Base-by-base conservation (phyloP, 331 rosid species). In the Arachis monticola region DNA sequence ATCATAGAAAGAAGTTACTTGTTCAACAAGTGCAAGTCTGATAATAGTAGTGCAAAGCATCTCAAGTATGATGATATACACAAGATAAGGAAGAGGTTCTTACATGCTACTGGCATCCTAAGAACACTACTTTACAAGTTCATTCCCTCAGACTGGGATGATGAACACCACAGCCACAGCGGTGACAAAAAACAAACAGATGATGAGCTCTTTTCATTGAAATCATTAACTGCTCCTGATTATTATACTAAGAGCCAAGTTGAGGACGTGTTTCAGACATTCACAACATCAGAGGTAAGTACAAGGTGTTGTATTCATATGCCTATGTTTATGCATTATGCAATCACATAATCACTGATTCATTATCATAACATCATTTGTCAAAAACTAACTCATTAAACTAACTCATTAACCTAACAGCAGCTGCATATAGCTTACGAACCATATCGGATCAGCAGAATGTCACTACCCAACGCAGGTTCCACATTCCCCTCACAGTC, bases 1-100 rank as follows among this genome's bases (percentile, higher is more conserved):
- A 77, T 85, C 76, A 62, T 57, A 11, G 88, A 85, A 72, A 79
- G 82, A 79, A 79, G 80, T 8, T 82, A 71, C 69, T 56, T 67
- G 82, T 69, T 83, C 76, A 78, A 85, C 60, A 78, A 65, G 67
- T 61, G 40, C 32, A 55, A 9, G 50, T 11, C 64, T 46, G 42
- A 30, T 13, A 47, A 30, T n/a, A 22, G 47, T 73, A 74, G 79
- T 14, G 17, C 72, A 2, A 81, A 85, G 84, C 67, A 78, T 68
- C 76, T 71, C 9, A 67, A 57, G 56, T 9, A 72, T 55, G 56
- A 46, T 55, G 83, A 78, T 61, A 9, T 67, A 8, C 58, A 57
- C 52, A 70, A 55, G 58, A 48, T 64, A 30, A 72, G 80, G 52
- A 76, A 60, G 32, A 72, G 76, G 64, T 38, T 72, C 63, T 62